These are phyloP conservation scores for Leavenworthia alabamica DNA, from an alignment of 345 rosid genomes.

Conservation along the genomic window DNA sequence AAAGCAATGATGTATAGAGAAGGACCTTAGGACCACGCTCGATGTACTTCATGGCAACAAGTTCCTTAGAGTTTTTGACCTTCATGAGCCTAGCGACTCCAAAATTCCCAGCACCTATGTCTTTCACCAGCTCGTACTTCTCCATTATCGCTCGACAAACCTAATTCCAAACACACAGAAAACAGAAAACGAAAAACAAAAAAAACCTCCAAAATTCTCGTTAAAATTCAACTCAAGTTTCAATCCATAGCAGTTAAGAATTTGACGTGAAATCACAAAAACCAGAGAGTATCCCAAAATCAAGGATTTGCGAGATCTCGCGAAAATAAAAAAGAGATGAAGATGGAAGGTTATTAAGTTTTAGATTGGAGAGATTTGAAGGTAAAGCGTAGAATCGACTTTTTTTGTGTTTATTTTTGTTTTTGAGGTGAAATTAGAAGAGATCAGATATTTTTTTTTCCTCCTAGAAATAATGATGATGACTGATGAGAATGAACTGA, in stretches of 20 bases:
- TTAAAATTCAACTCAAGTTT: neutral
- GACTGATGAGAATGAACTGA: slow-evolving; percentile 14
- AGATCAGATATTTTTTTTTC: neutral
- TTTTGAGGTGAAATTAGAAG: neutral
- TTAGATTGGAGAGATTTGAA: slow-evolving; percentile 22
- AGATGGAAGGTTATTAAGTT: slow-evolving; percentile 17
- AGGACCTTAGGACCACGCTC: slow-evolving; percentile 78
- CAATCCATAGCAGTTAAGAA: slow-evolving; percentile 15
- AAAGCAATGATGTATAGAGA: neutral
- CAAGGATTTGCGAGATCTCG: slow-evolving; percentile 25
- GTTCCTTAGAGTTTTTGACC: slow-evolving; percentile 68
- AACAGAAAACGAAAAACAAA: neutral
- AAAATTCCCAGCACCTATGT: slow-evolving; percentile 84
- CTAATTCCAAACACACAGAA: neutral
- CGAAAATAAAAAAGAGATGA: slow-evolving; percentile 10
- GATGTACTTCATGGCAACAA: slow-evolving; percentile 89
- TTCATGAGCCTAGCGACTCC: slow-evolving; percentile 89
- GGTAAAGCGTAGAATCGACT: slow-evolving; percentile 26
- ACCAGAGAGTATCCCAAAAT: no score
- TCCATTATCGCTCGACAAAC: slow-evolving; percentile 43
- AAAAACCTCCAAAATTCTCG: neutral
- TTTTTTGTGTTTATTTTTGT: no score
- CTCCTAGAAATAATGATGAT: neutral
- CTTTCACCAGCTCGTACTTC: slow-evolving; percentile 76
- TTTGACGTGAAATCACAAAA: slow-evolving; percentile 8